These are phyloP conservation scores for Taxillus chinensis DNA, from an alignment of 164 flowering plant genomes.

Conservation along the genomic window DNA sequence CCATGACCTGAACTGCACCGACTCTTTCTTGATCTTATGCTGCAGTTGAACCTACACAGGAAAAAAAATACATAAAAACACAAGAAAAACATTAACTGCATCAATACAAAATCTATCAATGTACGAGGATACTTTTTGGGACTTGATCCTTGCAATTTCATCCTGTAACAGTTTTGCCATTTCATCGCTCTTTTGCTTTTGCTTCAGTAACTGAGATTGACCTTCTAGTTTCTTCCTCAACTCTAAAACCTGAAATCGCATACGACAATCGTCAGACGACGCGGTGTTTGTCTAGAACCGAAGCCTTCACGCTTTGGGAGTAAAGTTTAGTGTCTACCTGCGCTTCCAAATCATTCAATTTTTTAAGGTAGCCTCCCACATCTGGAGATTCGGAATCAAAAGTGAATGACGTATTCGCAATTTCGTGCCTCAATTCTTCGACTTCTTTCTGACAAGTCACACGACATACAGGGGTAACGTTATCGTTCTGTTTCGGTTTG, in stretches of 20 bases:
- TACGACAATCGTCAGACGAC: neutral
- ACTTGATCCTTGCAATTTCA: neutral
- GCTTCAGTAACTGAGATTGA: neutral
- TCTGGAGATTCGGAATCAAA: neutral
- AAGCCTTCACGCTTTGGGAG: neutral
- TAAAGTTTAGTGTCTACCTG: neutral
- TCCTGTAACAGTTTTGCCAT: neutral
- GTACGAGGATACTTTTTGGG: neutral
- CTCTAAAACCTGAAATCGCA: neutral
- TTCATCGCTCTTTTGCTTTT: neutral
- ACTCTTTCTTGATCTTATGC: neutral
- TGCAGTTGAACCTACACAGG: neutral
- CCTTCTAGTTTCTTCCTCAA: constrained; percentile 1
- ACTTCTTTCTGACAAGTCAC: neutral
- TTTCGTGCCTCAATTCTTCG: neutral
- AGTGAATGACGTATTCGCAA: neutral
- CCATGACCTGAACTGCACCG: constrained; percentile 1
- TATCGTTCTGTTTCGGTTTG: neutral
- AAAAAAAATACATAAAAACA: neutral
- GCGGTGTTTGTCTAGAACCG: neutral
- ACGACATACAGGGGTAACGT: neutral
- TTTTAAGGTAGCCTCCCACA: neutral
- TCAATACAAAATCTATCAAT: neutral
- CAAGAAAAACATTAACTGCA: neutral
- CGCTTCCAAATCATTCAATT: neutral